Conservation (phyloP, 208 protist genomes). For the Acanthamoeba castellanii region DNA sequence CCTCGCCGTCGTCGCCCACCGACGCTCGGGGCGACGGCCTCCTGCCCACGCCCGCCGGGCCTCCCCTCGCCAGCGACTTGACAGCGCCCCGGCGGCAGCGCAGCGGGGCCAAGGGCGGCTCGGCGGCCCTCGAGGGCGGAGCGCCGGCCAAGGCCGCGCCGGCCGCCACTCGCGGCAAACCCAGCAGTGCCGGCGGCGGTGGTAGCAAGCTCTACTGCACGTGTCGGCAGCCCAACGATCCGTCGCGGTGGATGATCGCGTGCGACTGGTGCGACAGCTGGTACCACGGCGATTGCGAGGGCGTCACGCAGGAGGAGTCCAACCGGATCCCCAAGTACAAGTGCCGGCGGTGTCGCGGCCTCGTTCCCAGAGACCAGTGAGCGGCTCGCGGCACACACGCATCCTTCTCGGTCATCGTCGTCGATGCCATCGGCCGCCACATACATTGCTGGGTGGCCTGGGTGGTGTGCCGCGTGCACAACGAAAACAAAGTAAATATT, state of each 20-base stretch:
- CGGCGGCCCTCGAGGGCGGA: not conserved
- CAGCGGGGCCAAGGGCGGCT: too few species aligned
- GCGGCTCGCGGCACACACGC: too few species aligned
- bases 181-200: not conserved
- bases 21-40: too few species aligned
- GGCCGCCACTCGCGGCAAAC: not conserved
- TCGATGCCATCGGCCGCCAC: too few species aligned
- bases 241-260: constrained; percentile 32
- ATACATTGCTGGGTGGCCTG: too few species aligned
- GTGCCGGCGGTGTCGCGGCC: not conserved
- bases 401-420: too few species aligned
- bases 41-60: too few species aligned
- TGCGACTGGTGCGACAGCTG: constrained; percentile 63
- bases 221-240: constrained; percentile 46
- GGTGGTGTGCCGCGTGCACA: too few species aligned
- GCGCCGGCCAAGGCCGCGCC: not conserved
- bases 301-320: constrained; percentile 31
- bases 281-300: constrained; percentile 63
- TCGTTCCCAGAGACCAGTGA: too few species aligned
- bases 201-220: constrained; percentile 37
- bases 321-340: not conserved
- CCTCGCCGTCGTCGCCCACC: not conserved
- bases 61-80: not conserved
- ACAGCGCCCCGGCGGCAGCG: not conserved
- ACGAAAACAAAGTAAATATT: too few species aligned